phyloP scores from a whole-genome alignment of 768 basidiomycete genomes.

The Naganishia kalamii region DNA sequence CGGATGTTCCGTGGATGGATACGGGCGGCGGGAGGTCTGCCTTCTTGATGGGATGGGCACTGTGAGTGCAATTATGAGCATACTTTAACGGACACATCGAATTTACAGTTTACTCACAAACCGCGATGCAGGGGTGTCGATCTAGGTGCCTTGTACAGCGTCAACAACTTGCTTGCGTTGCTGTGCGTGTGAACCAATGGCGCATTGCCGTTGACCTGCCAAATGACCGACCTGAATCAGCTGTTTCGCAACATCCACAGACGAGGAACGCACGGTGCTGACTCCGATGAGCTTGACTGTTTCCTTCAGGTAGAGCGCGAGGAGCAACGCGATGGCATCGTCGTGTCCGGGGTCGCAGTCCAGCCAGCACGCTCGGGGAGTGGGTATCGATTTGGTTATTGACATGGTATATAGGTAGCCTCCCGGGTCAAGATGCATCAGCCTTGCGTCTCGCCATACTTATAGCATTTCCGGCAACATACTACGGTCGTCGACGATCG shows the following conservation, averaged over 20 bases:
- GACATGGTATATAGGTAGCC: not conserved
- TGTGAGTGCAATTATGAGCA: not conserved
- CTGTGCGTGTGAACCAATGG: conserved; percentile 14
- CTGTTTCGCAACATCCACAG: not conserved
- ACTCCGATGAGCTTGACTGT: conserved; percentile 10
- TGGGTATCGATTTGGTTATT: not conserved
- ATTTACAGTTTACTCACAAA: conserved; percentile 1
- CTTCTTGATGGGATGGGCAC: conserved; percentile 19
- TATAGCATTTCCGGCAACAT: too few species aligned
- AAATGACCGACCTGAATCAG: not conserved
- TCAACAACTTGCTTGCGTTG: conserved; percentile 19
- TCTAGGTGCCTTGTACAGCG: conserved; percentile 12
- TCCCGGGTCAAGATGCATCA: not conserved
- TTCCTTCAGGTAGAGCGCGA: conserved; percentile 20
- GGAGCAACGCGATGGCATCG: conserved; percentile 18
- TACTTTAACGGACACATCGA: too few species aligned
- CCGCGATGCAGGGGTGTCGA: conserved; percentile 16
- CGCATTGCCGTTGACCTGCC: conserved; percentile 20
- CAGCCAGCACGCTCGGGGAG: not conserved
- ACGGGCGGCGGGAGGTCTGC: conserved; percentile 17
- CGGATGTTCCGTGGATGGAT: conserved; percentile 19
- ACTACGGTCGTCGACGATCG: too few species aligned
- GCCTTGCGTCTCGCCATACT: not conserved
- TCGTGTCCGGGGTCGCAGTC: conserved; percentile 24
- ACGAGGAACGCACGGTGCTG: conserved; percentile 19